Percentiles rank a stretch among this genome's conserved stretches.
phyloP scores from a whole-genome alignment of 495 filamentous ascomycete genomes.

The Lophium mytilinum region DNA sequence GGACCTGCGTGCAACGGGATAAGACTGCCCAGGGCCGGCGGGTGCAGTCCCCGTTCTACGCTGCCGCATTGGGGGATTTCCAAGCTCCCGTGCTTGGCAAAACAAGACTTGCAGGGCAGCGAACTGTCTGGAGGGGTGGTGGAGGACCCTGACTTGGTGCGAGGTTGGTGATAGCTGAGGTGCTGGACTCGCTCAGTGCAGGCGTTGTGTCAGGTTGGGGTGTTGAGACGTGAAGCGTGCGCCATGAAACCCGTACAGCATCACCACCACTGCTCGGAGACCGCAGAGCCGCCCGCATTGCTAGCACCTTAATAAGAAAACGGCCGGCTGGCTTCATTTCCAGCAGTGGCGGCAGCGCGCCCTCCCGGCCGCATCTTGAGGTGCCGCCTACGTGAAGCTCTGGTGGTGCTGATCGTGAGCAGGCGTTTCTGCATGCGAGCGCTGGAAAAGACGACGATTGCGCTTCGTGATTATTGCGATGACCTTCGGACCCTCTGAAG shows the following conservation, averaged over 20 bases:
- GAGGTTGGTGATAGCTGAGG: slow-evolving; percentile 4
- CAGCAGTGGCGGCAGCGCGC: slow-evolving; percentile 5
- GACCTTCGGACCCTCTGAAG: too few species aligned
- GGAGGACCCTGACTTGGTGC: background rate
- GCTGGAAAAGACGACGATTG: too few species aligned
- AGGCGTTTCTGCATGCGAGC: too few species aligned
- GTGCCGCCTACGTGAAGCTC: too few species aligned
- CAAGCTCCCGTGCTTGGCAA: slow-evolving; percentile 19
- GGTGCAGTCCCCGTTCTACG: slow-evolving; percentile 13
- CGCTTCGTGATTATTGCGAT: too few species aligned
- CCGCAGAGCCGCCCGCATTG: slow-evolving; percentile 5
- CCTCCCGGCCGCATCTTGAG: slow-evolving; percentile 6
- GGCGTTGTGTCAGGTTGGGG: slow-evolving; percentile 23
- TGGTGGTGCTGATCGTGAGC: too few species aligned
- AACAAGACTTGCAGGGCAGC: background rate
- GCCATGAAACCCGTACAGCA: slow-evolving; percentile 20
- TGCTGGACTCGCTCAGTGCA: slow-evolving; percentile 3
- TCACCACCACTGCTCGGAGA: slow-evolving; percentile 13
- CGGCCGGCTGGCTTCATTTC: background rate
- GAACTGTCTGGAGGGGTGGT: slow-evolving; percentile 3
- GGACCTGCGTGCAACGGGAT: slow-evolving; percentile 14
- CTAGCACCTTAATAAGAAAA: background rate
- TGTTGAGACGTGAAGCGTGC: slow-evolving; percentile 19
- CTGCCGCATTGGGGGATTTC: slow-evolving; percentile 14
- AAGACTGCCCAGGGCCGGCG: slow-evolving; percentile 7